Evolutionary conservation across 768 basidiomycete species (phyloP).

Genomic region (Boletales sp.): DNA sequence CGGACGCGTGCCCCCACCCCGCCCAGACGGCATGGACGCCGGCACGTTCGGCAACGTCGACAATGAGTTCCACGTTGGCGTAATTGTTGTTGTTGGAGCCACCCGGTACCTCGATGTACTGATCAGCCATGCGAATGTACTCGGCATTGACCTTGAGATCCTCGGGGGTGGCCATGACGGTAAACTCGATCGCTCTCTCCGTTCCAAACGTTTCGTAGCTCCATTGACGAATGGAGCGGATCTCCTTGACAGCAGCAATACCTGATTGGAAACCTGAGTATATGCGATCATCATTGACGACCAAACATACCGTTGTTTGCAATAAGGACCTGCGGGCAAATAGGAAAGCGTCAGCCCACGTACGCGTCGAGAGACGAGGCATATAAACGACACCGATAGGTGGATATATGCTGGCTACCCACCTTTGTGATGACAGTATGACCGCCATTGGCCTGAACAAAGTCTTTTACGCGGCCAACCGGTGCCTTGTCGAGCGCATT

Average conservation of each 20-base stretch:
- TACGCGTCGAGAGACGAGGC: neutral
- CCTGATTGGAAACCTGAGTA: conserved; percentile 44
- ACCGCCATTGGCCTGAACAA: conserved; percentile 86
- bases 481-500: conserved; percentile 87
- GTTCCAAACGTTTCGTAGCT: conserved; percentile 98
- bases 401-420: conserved; percentile 24
- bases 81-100: conserved; percentile 99
- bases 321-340: conserved; percentile 75
- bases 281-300: conserved; percentile 7
- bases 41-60: conserved; percentile 94
- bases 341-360: conserved; percentile 5
- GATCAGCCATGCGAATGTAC: conserved; percentile 99
- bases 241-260: conserved; percentile 99
- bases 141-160: conserved; percentile 98
- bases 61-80: conserved; percentile 98
- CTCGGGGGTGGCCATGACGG: conserved; percentile 99
- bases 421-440: conserved; percentile 99
- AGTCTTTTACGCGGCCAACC: conserved; percentile 78
- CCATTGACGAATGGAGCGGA: conserved; percentile 98
- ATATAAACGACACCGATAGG: conserved; percentile 6
- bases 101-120: conserved; percentile 97
- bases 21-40: conserved; percentile 99
- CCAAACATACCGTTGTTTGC: conserved; percentile 83
- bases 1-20: conserved; percentile 99
- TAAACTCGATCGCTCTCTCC: conserved; percentile 96